Conservation (phyloP, 176 grass and related monocot species). For the Panicum miliaceum region DNA sequence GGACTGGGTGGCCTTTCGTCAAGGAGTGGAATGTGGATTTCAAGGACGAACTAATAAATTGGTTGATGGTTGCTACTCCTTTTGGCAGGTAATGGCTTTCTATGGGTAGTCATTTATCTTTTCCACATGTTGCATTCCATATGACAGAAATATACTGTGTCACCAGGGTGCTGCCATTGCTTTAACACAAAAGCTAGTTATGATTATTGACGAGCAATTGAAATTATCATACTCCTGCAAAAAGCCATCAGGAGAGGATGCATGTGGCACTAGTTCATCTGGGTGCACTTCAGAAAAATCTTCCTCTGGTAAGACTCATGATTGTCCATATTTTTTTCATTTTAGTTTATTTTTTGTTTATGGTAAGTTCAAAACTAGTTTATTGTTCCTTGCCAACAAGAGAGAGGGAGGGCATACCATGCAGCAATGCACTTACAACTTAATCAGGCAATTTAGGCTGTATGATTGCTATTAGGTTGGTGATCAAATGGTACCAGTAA, state of each 20-base stretch:
- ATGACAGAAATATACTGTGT: constrained; percentile 23
- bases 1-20: constrained; percentile 80
- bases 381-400: not conserved
- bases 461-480: not conserved
- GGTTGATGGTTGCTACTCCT: constrained; percentile 99
- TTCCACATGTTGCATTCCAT: not conserved
- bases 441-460: not conserved
- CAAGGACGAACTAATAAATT: constrained; percentile 95
- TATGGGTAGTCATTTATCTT: constrained; percentile 32
- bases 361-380: not conserved
- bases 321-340: constrained; percentile 27
- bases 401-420: not conserved
- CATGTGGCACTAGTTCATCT: constrained; percentile 40
- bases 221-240: constrained; percentile 49
- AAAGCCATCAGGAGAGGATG: constrained; percentile 21
- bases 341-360: not conserved
- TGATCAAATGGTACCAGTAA: not conserved
- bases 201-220: constrained; percentile 54
- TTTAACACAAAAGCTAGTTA: constrained; percentile 75
- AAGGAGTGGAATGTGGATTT: constrained; percentile 97
- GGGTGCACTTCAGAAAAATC: constrained; percentile 16
- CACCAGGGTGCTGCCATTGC: constrained; percentile 78
- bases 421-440: not conserved
- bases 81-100: constrained; percentile 86
- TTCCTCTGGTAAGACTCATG: constrained; percentile 32